Conservation (phyloP, 2,329 filamentous ascomycete genomes). For the Aschersonia sp. region DNA sequence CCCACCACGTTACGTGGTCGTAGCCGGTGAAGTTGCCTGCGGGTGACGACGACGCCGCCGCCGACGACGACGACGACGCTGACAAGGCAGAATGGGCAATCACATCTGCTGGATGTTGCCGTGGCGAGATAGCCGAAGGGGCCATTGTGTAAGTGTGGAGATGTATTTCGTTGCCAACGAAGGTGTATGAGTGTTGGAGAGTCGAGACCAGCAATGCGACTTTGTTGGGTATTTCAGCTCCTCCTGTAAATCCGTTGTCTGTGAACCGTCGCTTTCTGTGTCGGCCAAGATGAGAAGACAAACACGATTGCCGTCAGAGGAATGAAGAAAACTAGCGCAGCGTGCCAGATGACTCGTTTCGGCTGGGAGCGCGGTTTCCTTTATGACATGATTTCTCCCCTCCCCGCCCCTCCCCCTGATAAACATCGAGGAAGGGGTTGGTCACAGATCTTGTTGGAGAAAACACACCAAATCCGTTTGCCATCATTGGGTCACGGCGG, state of each 20-base stretch:
- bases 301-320: background rate
- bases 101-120: constrained; percentile 26
- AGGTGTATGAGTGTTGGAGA: no score
- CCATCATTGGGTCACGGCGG: background rate
- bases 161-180: background rate
- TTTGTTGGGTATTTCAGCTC: no score
- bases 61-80: no score
- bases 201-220: no score
- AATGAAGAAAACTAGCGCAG: background rate
- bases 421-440: no score
- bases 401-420: no score
- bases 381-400: no score
- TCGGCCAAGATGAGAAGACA: no score
- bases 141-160: constrained; percentile 27
- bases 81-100: constrained; percentile 9
- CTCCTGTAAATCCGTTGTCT: no score
- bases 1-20: constrained; percentile 90
- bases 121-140: constrained; percentile 40
- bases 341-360: background rate
- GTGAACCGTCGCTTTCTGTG: no score
- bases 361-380: no score
- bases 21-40: constrained; percentile 59
- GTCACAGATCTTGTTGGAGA: background rate
- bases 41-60: constrained; percentile 16
- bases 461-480: background rate